Percentiles rank a stretch among this genome's conserved stretches.
Conservation (phyloP, 495 filamentous ascomycete genomes). For the Podospora sp. region DNA sequence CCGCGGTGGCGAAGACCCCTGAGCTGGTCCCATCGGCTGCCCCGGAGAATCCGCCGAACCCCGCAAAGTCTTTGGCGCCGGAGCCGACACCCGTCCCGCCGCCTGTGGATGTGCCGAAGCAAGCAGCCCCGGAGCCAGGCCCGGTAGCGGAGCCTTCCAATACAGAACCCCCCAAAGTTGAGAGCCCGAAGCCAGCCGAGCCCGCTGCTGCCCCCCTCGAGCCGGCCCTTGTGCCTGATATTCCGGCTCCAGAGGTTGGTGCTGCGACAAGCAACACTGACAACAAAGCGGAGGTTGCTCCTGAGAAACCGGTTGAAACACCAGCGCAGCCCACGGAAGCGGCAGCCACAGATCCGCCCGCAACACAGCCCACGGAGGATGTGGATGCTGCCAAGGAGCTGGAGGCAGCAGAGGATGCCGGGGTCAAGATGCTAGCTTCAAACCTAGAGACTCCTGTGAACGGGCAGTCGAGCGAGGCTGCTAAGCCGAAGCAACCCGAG, state of each 20-base stretch:
- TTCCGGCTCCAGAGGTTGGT: neutral
- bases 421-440: slow-evolving; percentile 18
- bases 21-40: slow-evolving; percentile 10
- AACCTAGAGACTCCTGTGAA: slow-evolving; percentile 8
- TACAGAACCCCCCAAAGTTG: neutral
- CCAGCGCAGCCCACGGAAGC: slow-evolving; percentile 13
- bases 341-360: neutral
- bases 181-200: slow-evolving; percentile 11
- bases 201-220: neutral
- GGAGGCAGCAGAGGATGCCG: slow-evolving; percentile 10
- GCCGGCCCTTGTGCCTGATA: neutral
- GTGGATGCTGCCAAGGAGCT: slow-evolving; percentile 1
- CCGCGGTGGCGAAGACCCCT: slow-evolving; percentile 13
- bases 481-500: slow-evolving; percentile 27
- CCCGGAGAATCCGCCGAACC: neutral
- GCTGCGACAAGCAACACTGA: neutral
- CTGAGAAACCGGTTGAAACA: slow-evolving; percentile 13
- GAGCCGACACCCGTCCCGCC: neutral
- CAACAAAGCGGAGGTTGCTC: slow-evolving; percentile 15
- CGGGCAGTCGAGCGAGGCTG: slow-evolving; percentile 22
- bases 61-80: neutral
- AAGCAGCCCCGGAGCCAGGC: neutral
- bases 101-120: neutral
- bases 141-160: neutral
- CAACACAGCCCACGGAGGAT: neutral